A percentile compares a stretch with the other conserved stretches of the same genome.
Conservation (phyloP, 345 rosid species). For the Syzygium aromaticum region DNA sequence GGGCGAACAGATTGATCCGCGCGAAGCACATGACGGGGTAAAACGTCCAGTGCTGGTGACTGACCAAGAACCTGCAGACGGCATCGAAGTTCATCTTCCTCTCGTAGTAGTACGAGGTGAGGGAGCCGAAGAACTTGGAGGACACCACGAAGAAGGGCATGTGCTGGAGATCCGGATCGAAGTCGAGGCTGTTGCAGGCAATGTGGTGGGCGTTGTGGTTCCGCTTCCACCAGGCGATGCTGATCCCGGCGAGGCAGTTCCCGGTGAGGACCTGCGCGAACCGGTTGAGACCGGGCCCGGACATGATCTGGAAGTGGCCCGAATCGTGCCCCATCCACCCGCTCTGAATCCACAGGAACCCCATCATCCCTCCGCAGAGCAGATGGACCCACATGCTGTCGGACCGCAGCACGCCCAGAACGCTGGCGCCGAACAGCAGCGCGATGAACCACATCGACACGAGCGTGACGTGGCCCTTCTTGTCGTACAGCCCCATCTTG, state of each 20-base stretch:
- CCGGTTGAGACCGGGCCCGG: constrained; percentile 19
- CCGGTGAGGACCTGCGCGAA: constrained; percentile 46
- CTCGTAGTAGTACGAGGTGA: constrained; percentile 62
- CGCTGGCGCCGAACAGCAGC: constrained; percentile 33
- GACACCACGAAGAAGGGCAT: constrained; percentile 87
- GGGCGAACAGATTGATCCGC: constrained; percentile 64
- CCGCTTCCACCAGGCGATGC: constrained; percentile 97
- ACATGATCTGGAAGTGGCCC: constrained; percentile 48
- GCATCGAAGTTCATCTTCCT: constrained; percentile 61
- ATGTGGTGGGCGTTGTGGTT: constrained; percentile 94
- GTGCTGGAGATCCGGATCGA: constrained; percentile 94
- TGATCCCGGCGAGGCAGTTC: constrained; percentile 63
- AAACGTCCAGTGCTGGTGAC: constrained; percentile 81
- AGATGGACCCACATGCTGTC: constrained; percentile 58
- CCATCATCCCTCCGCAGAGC: constrained; percentile 42
- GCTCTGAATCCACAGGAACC: constrained; percentile 79
- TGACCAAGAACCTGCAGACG: constrained; percentile 51
- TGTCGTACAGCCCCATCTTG: constrained; percentile 63
- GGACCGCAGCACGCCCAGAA: constrained; percentile 52
- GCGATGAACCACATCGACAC: constrained; percentile 34
- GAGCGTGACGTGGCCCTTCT: constrained; percentile 58
- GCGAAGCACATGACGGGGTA: constrained; percentile 85
- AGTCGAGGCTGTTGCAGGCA: constrained; percentile 80
- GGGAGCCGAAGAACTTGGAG: constrained; percentile 40
- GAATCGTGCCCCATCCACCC: constrained; percentile 84